These are phyloP conservation scores for Geotrichum cucujoidarum DNA, from an alignment of 1,139 yeast genomes.

Conservation along the genomic window DNA sequence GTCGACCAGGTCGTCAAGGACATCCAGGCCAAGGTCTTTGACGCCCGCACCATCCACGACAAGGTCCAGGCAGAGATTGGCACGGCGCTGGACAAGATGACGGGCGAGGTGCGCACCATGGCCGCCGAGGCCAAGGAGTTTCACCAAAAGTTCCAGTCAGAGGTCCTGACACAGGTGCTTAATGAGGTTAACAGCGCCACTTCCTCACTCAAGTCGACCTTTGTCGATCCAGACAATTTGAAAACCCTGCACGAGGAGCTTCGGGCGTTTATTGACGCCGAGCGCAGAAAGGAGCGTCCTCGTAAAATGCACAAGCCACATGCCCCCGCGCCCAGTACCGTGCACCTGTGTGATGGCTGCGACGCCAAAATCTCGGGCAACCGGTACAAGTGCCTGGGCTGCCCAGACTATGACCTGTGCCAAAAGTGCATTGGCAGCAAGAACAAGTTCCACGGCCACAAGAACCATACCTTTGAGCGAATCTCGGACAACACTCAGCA, in stretches of 20 bases:
- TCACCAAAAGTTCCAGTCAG: slow-evolving; percentile 6
- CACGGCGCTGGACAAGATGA: slow-evolving; percentile 2
- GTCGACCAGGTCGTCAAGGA: slow-evolving; percentile 13
- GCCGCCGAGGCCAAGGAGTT: slow-evolving; percentile 11
- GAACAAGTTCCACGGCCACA: not conserved
- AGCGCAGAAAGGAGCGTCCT: not conserved
- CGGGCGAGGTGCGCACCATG: slow-evolving; percentile 4
- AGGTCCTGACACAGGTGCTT: slow-evolving; percentile 3
- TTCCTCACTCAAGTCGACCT: slow-evolving; percentile 1
- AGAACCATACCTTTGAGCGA: not conserved
- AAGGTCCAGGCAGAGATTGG: slow-evolving; percentile 5
- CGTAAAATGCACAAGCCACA: not conserved
- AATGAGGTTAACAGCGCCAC: not conserved
- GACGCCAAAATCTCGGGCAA: not conserved
- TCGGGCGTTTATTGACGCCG: not conserved
- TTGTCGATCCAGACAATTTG: slow-evolving; percentile 5
- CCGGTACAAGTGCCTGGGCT: slow-evolving; percentile 2
- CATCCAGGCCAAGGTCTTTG: slow-evolving; percentile 8
- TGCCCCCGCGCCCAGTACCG: not conserved
- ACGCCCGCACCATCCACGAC: slow-evolving; percentile 6
- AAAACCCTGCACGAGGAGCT: slow-evolving; percentile 3
- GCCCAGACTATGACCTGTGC: slow-evolving; percentile 8
- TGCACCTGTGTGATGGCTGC: slow-evolving; percentile 5
- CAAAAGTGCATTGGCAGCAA: not conserved
- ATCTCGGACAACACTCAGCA: not conserved